Conservation (phyloP, 1,284 basidiomycete species). For the Ceratobasidium sp. region DNA sequence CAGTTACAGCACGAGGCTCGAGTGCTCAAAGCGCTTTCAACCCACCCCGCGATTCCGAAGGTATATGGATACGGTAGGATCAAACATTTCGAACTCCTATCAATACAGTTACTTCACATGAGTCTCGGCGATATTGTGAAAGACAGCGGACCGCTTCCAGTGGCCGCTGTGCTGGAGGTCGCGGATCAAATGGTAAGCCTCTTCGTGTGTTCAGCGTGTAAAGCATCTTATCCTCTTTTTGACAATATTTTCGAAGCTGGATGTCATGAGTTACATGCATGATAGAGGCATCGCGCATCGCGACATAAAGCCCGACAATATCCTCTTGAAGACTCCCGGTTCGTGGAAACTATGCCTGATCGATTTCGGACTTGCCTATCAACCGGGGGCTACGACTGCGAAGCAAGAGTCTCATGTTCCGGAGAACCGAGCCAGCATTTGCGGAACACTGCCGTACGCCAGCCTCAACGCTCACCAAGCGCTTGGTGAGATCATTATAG, state of each 20-base stretch:
- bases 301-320: neutral
- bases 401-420: neutral
- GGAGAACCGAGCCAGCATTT: neutral
- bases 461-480: neutral
- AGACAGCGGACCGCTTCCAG: neutral
- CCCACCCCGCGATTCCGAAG: conserved; percentile 48
- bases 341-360: neutral
- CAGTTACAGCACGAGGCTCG: conserved; percentile 46
- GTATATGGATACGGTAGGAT: conserved; percentile 44
- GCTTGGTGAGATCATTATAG: too few relatives aligned
- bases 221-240: too few relatives aligned
- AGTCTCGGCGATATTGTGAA: neutral
- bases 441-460: neutral
- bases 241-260: too few relatives aligned
- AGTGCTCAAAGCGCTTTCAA: conserved; percentile 48
- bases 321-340: neutral
- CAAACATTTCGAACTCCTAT: conserved; percentile 50
- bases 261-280: neutral
- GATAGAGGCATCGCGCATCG: neutral
- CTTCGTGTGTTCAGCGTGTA: neutral
- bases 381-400: too few relatives aligned
- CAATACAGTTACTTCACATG: conserved; percentile 42
- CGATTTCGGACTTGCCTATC: neutral
- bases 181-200: neutral
- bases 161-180: neutral